These are phyloP conservation scores for Juncus inflexus DNA, from an alignment of 176 grass and related monocot species.

Conservation along the genomic window DNA sequence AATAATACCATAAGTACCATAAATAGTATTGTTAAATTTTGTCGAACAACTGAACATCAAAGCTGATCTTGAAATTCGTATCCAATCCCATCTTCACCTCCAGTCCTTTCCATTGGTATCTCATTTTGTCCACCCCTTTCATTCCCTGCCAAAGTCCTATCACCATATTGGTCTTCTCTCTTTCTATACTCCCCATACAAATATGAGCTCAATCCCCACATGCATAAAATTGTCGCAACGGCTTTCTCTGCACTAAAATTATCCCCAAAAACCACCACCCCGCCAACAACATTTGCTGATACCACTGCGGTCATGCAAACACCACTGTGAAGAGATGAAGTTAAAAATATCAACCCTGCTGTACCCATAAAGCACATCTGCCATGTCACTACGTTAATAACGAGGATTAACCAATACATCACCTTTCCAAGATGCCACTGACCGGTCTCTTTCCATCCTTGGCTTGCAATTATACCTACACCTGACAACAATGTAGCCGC, in stretches of 20 bases:
- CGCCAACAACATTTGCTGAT: constrained; percentile 57
- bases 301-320: constrained; percentile 88
- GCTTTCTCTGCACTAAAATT: constrained; percentile 64
- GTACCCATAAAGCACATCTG: constrained; percentile 97
- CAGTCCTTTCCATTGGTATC: constrained; percentile 9
- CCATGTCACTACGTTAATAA: constrained; percentile 53
- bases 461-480: constrained; percentile 34
- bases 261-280: constrained; percentile 67
- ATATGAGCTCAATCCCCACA: constrained; percentile 79
- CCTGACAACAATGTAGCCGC: constrained; percentile 37
- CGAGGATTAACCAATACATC: constrained; percentile 54
- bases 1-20: too few species aligned
- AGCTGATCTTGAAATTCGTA: neutral
- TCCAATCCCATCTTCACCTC: neutral
- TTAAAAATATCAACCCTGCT: constrained; percentile 69
- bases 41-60: too few species aligned
- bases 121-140: neutral
- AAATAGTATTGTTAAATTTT: too few species aligned
- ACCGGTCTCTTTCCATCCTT: constrained; percentile 28
- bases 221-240: constrained; percentile 59
- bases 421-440: constrained; percentile 36
- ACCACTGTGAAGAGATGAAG: constrained; percentile 74
- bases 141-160: neutral
- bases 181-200: constrained; percentile 76
- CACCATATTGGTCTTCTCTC: neutral